phyloP scores from a whole-genome alignment of 1,139 yeast genomes.

The Geotrichum restrictum region DNA sequence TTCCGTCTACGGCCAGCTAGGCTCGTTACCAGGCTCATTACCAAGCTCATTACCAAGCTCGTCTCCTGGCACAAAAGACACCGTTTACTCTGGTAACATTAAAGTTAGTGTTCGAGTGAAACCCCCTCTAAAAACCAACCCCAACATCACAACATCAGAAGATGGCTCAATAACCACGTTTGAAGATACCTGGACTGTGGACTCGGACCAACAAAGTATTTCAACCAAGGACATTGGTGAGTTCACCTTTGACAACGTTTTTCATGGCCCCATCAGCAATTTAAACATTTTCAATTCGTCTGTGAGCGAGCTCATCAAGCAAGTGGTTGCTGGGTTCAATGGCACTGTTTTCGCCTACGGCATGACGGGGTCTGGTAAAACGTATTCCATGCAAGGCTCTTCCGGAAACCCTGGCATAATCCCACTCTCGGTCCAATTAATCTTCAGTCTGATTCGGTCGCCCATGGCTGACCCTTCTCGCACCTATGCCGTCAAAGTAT shows the following conservation, averaged over 20 bases:
- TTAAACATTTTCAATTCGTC: constrained; percentile 56
- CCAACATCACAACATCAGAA: constrained; percentile 8
- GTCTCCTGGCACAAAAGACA: constrained; percentile 1
- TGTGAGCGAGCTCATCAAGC: constrained; percentile 59
- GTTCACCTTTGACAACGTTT: constrained; percentile 75
- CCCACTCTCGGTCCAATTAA: constrained; percentile 63
- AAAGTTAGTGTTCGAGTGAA: constrained; percentile 39
- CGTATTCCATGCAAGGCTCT: constrained; percentile 83
- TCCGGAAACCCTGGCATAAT: constrained; percentile 70
- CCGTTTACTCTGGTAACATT: constrained; percentile 36
- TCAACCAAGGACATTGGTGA: constrained; percentile 39
- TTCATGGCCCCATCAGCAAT: constrained; percentile 49
- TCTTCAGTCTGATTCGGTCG: constrained; percentile 48
- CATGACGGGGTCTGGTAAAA: constrained; percentile 95
- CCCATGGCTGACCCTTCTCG: constrained; percentile 30
- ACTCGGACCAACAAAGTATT: constrained; percentile 26
- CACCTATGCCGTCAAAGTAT: constrained; percentile 50
- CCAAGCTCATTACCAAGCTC: background rate
- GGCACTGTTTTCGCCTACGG: constrained; percentile 93
- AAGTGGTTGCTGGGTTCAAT: constrained; percentile 74
- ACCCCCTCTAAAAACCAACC: constrained; percentile 27
- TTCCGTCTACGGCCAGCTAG: background rate
- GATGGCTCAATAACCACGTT: constrained; percentile 17
- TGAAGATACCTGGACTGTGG: constrained; percentile 30
- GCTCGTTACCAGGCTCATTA: background rate